Evolutionary conservation across 2,329 filamentous ascomycete species (phyloP), one percentile per base, ranked within the genome.

Genomic region (Alternaria solani): DNA sequence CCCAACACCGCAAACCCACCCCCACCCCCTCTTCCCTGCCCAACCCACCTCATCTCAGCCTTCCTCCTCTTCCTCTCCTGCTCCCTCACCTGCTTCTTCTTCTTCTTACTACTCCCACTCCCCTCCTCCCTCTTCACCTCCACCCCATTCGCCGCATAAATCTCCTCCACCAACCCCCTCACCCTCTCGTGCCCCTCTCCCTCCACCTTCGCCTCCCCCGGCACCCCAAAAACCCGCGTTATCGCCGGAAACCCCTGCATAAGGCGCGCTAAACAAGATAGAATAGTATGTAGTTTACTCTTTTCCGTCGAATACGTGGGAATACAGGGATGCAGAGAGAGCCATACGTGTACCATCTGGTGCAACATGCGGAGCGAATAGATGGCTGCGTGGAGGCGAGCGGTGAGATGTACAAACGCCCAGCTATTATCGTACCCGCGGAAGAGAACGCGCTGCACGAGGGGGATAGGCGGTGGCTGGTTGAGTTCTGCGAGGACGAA

Each of bases 301-400:
- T 38, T 38, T 9, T 38, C 16, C 2, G 34, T 38, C 5, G 34
- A 38, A 16, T 38, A 38, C 2, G 4, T 57, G 36, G 36, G 36
- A 9, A 11, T 5, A 1, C n/a, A 18, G n/a, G 36, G 36, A 7
- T 63, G 47, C 1, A 67, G 20, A 12, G 59, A 51, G 0, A 75
- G 55, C 57, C 71, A 67, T 8, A 77, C 65, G 1, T 55, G 44
- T 11, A 78, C 55, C 9, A 80, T 67, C 54, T 83, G 81, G 25
- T 71, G 71, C 14, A 82, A 67, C 55, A 83, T 77, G 3, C 81
- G 73, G 0, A 83, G 47, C 0, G 81, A 82, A 59, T 83, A 83
- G 7, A 81, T 69, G 1, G 73, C 71, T 6, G 81, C 80, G 51
- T 83, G 79, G 6, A 80, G 61, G 23, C 80, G 74, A 9, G 80